Evolutionary conservation across 257 asterid species (phyloP).

Genomic region (Lycium barbarum): DNA sequence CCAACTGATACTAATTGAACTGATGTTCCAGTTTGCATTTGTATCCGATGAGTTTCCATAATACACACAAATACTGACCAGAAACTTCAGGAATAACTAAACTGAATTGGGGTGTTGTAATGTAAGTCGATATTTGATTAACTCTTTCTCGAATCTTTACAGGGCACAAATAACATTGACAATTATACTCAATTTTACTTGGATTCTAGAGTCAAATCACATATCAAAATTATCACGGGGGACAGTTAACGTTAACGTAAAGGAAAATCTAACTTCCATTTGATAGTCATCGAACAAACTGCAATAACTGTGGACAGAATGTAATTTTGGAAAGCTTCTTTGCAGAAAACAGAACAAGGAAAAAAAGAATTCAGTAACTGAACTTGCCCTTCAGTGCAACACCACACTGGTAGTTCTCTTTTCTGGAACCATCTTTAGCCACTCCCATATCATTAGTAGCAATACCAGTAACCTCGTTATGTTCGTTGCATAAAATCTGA

Average conservation of each 20-base stretch:
- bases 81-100: conserved; percentile 3
- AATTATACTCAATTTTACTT: conserved; percentile 5
- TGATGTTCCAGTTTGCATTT: background rate
- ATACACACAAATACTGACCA: background rate
- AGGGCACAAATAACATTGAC: background rate
- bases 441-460: conserved; percentile 99
- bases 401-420: conserved; percentile 86
- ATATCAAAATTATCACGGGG: background rate
- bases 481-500: conserved; percentile 73
- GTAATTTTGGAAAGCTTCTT: background rate
- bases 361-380: background rate
- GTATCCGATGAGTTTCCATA: background rate
- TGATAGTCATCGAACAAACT: background rate
- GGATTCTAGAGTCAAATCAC: background rate
- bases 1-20: conserved; percentile 22
- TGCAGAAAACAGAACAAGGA: background rate
- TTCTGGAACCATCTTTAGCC: conserved; percentile 84
- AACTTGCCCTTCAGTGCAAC: conserved; percentile 88
- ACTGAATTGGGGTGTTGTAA: background rate
- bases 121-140: conserved; percentile 23
- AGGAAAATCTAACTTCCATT: conserved; percentile 13
- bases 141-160: background rate
- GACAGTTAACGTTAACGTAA: background rate
- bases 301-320: conserved; percentile 12
- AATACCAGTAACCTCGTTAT: conserved; percentile 79